These are phyloP conservation scores for Neofusicoccum cordaticola DNA, from an alignment of 2,329 filamentous ascomycete genomes.

Conservation along the genomic window DNA sequence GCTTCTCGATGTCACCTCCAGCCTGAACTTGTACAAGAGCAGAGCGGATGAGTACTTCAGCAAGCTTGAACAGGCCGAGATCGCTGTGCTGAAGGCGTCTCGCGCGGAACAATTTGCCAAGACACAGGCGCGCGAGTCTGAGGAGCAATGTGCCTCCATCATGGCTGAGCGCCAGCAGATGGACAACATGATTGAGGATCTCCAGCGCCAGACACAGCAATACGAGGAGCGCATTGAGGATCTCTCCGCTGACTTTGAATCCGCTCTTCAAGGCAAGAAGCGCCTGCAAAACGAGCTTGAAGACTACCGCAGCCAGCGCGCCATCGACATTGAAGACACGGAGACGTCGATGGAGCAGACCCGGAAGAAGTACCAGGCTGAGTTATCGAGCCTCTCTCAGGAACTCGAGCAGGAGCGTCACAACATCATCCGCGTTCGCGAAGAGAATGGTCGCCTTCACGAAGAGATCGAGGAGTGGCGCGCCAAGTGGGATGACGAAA, in stretches of 20 bases:
- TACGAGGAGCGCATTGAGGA: conserved; percentile 92
- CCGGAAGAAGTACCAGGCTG: conserved; percentile 92
- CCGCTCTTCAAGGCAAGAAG: conserved; percentile 84
- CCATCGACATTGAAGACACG: conserved; percentile 95
- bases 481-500: conserved; percentile 97
- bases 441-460: conserved; percentile 82
- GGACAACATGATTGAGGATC: conserved; percentile 80
- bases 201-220: conserved; percentile 84
- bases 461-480: conserved; percentile 94
- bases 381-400: conserved; percentile 83
- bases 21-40: conserved; percentile 83
- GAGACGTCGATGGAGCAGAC: conserved; percentile 96
- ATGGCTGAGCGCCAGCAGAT: conserved; percentile 91
- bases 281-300: conserved; percentile 95
- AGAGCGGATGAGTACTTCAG: conserved; percentile 94
- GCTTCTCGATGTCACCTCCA: conserved; percentile 77
- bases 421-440: conserved; percentile 77
- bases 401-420: conserved; percentile 93
- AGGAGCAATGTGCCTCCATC: conserved; percentile 84
- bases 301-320: conserved; percentile 91
- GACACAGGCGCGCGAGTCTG: conserved; percentile 82
- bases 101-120: conserved; percentile 93
- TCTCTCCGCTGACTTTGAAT: conserved; percentile 82
- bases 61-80: conserved; percentile 95
- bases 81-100: conserved; percentile 86